Percentiles rank a stretch among this genome's conserved stretches.
phyloP scores from a whole-genome alignment of 371 early-diverging fungal species.

The Batrachochytrium dendrobatidis region DNA sequence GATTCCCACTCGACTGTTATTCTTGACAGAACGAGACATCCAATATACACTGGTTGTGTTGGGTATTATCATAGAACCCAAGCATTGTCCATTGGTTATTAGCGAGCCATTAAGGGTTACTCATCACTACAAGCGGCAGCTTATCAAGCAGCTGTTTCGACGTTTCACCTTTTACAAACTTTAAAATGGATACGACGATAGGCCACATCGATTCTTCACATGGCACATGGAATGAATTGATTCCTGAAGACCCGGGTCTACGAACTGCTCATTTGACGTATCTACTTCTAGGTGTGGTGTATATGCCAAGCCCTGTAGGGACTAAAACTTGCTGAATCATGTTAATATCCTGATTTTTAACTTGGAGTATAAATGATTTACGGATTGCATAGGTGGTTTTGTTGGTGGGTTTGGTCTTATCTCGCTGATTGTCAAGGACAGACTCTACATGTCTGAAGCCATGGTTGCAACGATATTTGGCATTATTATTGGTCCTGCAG shows the following conservation, averaged over 20 bases:
- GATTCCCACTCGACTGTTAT: no score
- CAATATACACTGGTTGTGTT: no score
- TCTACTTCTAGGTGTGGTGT: not conserved
- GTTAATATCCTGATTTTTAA: not conserved
- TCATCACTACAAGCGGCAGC: no score
- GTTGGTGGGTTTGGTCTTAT: constrained; percentile 52
- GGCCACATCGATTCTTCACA: no score
- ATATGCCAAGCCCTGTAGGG: not conserved
- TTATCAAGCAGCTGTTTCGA: no score
- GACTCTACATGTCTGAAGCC: constrained; percentile 84
- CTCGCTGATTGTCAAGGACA: constrained; percentile 86
- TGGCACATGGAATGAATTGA: constrained; percentile 2
- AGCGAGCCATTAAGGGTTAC: no score
- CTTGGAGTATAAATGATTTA: no score
- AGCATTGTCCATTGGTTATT: no score
- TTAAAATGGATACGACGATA: no score
- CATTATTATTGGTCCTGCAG: constrained; percentile 71
- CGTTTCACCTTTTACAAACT: no score
- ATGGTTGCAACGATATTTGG: constrained; percentile 84
- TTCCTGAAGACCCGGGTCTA: not conserved
- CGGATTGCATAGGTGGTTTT: not conserved
- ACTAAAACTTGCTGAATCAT: not conserved
- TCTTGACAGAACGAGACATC: no score
- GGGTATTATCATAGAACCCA: no score
- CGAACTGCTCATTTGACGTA: not conserved